These are phyloP conservation scores for Aspergillus japonicus DNA, from an alignment of 2,329 filamentous ascomycete genomes.

Conservation along the genomic window DNA sequence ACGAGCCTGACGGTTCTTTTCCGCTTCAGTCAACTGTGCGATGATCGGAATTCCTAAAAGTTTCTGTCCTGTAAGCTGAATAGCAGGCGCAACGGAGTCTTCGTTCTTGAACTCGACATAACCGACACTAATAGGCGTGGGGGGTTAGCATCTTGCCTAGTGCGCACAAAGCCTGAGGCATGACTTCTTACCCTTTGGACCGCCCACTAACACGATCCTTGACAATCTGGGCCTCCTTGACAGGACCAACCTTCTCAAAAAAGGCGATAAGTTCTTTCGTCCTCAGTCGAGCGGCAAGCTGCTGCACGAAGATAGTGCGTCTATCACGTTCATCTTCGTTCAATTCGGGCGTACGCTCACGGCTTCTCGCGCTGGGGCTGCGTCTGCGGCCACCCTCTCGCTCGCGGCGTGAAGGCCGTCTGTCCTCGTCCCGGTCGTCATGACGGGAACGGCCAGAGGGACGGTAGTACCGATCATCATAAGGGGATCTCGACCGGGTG, in stretches of 20 bases:
- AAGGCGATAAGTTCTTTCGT: conserved; percentile 92
- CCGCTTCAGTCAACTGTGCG: conserved; percentile 95
- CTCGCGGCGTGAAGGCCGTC: conserved; percentile 52
- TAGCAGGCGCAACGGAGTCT: conserved; percentile 86
- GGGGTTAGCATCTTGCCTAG: conserved; percentile 7
- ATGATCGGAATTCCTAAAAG: conserved; percentile 98
- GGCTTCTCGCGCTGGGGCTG: conserved; percentile 40
- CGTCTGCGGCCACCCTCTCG: conserved; percentile 44
- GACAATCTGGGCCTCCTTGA: conserved; percentile 97
- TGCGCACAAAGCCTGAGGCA: conserved; percentile 2
- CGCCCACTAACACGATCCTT: conserved; percentile 95
- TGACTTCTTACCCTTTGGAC: conserved; percentile 84
- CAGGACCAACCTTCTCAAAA: conserved; percentile 90
- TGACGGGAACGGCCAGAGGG: conserved; percentile 50
- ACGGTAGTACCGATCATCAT: conserved; percentile 58
- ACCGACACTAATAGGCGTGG: conserved; percentile 69
- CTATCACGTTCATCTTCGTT: conserved; percentile 96
- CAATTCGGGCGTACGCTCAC: conserved; percentile 60
- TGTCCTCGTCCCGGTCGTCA: conserved; percentile 49
- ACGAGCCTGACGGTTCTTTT: conserved; percentile 97
- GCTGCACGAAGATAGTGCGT: conserved; percentile 96
- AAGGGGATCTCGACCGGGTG: conserved; percentile 70
- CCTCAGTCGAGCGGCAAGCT: conserved; percentile 88
- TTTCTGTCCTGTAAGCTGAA: conserved; percentile 98
- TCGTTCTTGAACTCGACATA: conserved; percentile 99